Evolutionary conservation across 2,329 filamentous ascomycete genomes (phyloP), one percentile per base, ranked within the genome.

Genomic region (Mollisiaceae sp.): DNA sequence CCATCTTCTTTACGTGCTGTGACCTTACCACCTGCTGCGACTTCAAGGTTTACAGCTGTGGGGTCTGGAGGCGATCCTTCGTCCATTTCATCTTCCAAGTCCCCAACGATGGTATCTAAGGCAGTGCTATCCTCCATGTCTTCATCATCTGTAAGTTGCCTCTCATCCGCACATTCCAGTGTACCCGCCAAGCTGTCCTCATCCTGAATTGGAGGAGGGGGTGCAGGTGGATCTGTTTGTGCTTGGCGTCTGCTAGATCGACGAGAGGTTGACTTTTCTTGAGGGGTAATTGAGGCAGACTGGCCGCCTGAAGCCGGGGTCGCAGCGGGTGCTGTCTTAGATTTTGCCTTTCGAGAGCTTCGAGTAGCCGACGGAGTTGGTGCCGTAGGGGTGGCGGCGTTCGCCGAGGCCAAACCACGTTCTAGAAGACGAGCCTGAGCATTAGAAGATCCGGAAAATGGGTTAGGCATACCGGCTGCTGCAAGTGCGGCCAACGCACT

Each of bases 1-100:
- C 94, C 94, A 76, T 97, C 94, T 72, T 97, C 94, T 74, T 95
- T 94, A 60, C 91, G 90, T 45, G 94, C 94, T 1, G 92, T 97
- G 15, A 97, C 90, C 75, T 93, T 96, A 15, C 93, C 94, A 22
- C 89, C 91, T 20, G 91, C 89, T 45, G 90, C 93, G 50, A 97
- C 87, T 77, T 98, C 94, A 76, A 99, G 86, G 73, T 93, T 97
- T 38, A 98, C 93, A 6, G 95, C 94, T 4, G 91, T 91, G 2
- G 93, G 91, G 72, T 95, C 92, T 8, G 90, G 85, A n/a, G 86
- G 83, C n/a, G 82, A 86, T 63, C 91, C 89, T 59, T 92, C 86
- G 41, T 87, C 88, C 77, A 94, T 89, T 38, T 94, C 92, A 67
- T 94, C 91, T 63, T 97, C 93, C 1, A 97, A 81, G 71, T 96